A percentile compares a stretch with the other conserved stretches of the same genome.
Conservation (phyloP, 805 yeast genomes). For the Teunomyces aglyptinius region DNA sequence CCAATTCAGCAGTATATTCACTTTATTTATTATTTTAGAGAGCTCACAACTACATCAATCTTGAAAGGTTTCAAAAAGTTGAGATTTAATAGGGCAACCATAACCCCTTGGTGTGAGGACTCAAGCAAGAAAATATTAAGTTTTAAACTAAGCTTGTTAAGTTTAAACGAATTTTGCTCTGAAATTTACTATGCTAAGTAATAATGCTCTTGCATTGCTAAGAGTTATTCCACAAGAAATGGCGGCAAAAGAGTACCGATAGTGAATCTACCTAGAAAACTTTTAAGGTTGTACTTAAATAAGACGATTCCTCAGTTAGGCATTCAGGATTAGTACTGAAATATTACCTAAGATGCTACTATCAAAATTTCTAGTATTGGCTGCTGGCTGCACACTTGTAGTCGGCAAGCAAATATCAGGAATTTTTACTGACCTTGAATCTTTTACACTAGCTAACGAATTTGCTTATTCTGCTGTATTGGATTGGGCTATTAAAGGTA, state of each 20-base stretch:
- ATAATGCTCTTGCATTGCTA: no score
- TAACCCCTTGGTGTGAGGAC: background rate
- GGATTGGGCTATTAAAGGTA: conserved; percentile 19
- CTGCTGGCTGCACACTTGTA: background rate
- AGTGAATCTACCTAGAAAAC: background rate
- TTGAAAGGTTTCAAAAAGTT: background rate
- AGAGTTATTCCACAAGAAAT: background rate
- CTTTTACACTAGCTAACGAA: conserved; percentile 8
- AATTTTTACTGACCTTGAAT: conserved; percentile 15
- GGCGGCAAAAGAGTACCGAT: background rate
- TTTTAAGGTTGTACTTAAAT: background rate
- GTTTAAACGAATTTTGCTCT: background rate
- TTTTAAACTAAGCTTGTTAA: background rate
- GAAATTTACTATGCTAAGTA: background rate
- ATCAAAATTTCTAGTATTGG: background rate
- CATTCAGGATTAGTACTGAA: background rate
- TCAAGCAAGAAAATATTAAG: background rate
- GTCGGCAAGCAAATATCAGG: conserved; percentile 14
- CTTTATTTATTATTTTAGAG: background rate
- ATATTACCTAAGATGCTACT: background rate
- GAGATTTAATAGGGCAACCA: background rate
- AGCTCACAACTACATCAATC: background rate
- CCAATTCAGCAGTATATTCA: background rate
- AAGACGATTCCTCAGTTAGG: background rate
- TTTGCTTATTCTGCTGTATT: conserved; percentile 18